Percentiles rank a stretch among this genome's conserved stretches.
These are phyloP conservation scores for Blastobotrys persicus DNA, from an alignment of 1,139 yeast genomes.

Conservation along the genomic window DNA sequence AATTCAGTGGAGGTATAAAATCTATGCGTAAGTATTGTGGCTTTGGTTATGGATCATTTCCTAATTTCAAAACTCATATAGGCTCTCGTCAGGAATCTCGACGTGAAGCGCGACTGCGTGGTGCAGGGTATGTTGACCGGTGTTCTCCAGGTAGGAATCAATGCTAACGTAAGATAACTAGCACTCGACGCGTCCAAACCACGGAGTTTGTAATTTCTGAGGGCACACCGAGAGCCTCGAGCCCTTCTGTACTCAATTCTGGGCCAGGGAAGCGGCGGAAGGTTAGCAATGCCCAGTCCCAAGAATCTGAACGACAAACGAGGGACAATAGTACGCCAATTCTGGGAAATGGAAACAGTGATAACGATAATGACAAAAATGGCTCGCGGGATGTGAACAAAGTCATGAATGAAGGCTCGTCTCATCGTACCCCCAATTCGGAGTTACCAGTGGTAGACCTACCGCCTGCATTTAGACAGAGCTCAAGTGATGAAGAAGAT, in stretches of 20 bases:
- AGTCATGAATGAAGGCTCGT: not conserved
- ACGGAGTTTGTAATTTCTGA: conserved; percentile 14
- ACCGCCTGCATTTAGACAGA: not conserved
- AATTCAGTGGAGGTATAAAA: not conserved
- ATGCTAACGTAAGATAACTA: conserved; percentile 6
- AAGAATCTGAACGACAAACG: not conserved
- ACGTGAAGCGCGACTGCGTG: conserved; percentile 28
- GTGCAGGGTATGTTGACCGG: conserved; percentile 26
- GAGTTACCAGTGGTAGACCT: not conserved
- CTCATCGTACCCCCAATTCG: no score
- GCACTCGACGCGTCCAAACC: conserved; percentile 18
- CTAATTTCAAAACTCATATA: not conserved
- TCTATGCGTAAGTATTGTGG: conserved; percentile 3
- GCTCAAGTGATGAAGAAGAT: not conserved
- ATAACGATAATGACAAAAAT: not conserved
- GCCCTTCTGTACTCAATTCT: not conserved
- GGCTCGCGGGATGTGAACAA: not conserved
- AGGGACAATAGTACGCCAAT: not conserved
- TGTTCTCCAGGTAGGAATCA: not conserved
- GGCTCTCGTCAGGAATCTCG: conserved; percentile 20
- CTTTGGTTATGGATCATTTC: not conserved
- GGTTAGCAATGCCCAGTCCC: not conserved
- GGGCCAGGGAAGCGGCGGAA: conserved; percentile 4
- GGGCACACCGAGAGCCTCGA: conserved; percentile 5
- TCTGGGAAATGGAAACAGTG: not conserved